Conservation (phyloP, 2,329 filamentous ascomycete species). For the Colletotrichum sp. region DNA sequence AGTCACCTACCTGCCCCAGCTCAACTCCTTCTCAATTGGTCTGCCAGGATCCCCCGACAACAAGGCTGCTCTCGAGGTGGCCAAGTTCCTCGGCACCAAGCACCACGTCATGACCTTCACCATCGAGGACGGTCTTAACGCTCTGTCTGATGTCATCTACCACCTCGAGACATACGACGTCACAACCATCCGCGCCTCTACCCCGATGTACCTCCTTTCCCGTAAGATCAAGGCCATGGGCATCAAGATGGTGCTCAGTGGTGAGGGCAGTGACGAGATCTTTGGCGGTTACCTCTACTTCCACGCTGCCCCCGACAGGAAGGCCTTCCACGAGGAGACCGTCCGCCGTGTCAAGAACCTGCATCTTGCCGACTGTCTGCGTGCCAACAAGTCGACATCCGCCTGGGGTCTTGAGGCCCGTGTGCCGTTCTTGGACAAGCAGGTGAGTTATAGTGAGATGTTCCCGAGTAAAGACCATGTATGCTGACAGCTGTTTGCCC, state of each 20-base stretch:
- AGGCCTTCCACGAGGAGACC: slow-evolving; percentile 94
- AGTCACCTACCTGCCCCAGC: slow-evolving; percentile 87
- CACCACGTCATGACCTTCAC: slow-evolving; percentile 99
- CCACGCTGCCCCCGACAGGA: slow-evolving; percentile 89
- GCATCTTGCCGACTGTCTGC: slow-evolving; percentile 93
- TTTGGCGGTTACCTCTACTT: slow-evolving; percentile 99
- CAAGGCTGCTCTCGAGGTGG: slow-evolving; percentile 88
- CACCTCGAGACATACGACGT: slow-evolving; percentile 98
- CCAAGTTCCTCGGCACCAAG: slow-evolving; percentile 95
- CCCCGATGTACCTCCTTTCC: slow-evolving; percentile 96
- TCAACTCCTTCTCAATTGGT: slow-evolving; percentile 99
- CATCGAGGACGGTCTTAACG: slow-evolving; percentile 95
- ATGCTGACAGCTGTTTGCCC: neutral
- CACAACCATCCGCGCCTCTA: slow-evolving; percentile 96
- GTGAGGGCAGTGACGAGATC: slow-evolving; percentile 97
- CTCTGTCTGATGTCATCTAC: slow-evolving; percentile 95
- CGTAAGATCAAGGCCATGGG: slow-evolving; percentile 99
- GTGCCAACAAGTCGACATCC: slow-evolving; percentile 98
- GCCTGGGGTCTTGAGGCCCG: slow-evolving; percentile 98
- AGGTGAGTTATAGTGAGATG: slow-evolving; percentile 51
- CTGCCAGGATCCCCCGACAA: slow-evolving; percentile 92
- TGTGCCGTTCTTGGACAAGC: slow-evolving; percentile 96
- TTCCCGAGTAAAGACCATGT: neutral
- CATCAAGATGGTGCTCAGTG: slow-evolving; percentile 98
- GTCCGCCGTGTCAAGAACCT: slow-evolving; percentile 95